Conservation (phyloP, 83 land plant genomes). For the Picea abies region DNA sequence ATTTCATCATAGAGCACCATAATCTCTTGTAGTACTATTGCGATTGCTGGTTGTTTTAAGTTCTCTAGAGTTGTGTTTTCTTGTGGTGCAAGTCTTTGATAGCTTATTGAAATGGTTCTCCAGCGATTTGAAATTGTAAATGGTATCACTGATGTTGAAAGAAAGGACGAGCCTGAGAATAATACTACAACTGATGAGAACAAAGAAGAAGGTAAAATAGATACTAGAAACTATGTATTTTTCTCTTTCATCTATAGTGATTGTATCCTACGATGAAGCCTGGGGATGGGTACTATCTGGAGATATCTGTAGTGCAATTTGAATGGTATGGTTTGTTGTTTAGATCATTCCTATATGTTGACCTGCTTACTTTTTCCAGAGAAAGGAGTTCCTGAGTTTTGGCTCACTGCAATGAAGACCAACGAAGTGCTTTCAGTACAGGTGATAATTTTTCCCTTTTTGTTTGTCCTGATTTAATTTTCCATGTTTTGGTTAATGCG, state of each 20-base stretch:
- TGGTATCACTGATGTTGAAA: no score
- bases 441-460: slow-evolving; percentile 30
- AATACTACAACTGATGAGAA: slow-evolving; percentile 43
- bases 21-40: no score
- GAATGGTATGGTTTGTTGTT: background rate
- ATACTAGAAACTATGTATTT: no score
- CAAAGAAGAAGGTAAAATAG: slow-evolving; percentile 45
- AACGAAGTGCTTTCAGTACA: slow-evolving; percentile 71
- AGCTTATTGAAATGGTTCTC: slow-evolving; percentile 3
- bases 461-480: background rate
- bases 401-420: slow-evolving; percentile 76
- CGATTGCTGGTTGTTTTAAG: no score
- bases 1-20: background rate
- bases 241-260: background rate
- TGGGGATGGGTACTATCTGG: background rate
- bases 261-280: background rate
- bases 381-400: slow-evolving; percentile 90
- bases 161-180: no score
- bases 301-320: background rate
- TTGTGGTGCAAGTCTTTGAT: background rate
- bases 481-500: background rate
- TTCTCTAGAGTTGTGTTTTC: background rate
- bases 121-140: slow-evolving; percentile 69
- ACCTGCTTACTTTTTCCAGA: slow-evolving; percentile 29
- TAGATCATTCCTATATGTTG: background rate